Evolutionary conservation across 1,284 basidiomycete genomes (phyloP), one percentile per base, ranked within the genome.

Genomic region (Leccinum subrobustum): DNA sequence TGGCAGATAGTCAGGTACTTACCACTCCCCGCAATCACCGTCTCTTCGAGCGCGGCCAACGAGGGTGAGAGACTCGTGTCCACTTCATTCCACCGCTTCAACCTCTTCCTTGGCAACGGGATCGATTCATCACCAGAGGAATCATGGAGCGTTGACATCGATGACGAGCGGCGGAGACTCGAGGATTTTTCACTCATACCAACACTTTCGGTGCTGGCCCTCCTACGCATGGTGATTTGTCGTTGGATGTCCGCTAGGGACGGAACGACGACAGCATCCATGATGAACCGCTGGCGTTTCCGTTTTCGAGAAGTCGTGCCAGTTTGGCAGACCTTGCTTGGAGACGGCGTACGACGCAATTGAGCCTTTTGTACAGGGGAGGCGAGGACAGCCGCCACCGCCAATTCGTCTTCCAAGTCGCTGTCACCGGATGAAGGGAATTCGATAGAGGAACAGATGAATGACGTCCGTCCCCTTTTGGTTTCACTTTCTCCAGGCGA

Each of bases 181-280:
- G 59, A 14, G 3, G 64, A 62, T 12, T 59, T 44, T 12, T 31
- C 52, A 29, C 48, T 6, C 2, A 44, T 12, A n/a, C 37, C 20
- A 7, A 57, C 18, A 2, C 6, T 42, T n/a, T 70, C 67, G 1
- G 60, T 44, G 42, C 70, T 70, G 37, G 65, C 64, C 25, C 68
- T 68, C 55, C 72, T 72, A 16, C 25, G 63, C 61, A 67, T 62
- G 25, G 20, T 54, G 18, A 60, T 60, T 42, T 65, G 59, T 33
- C 55, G 68, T 50, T 67, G 67, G 53, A 77, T 63, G 23, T 74
- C 65, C 0, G 69, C 72, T 11, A 79, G 61, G 6, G 75, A 71
- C 9, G 83, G 82, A 44, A 87, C 76, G 56, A 83, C 79, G 6
- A 87, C 84, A 2, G 80, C 79, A 23, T 87, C 86, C 72, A 86